These are phyloP conservation scores for Apiospora koreana DNA, from an alignment of 2,329 filamentous ascomycete species.

Conservation along the genomic window DNA sequence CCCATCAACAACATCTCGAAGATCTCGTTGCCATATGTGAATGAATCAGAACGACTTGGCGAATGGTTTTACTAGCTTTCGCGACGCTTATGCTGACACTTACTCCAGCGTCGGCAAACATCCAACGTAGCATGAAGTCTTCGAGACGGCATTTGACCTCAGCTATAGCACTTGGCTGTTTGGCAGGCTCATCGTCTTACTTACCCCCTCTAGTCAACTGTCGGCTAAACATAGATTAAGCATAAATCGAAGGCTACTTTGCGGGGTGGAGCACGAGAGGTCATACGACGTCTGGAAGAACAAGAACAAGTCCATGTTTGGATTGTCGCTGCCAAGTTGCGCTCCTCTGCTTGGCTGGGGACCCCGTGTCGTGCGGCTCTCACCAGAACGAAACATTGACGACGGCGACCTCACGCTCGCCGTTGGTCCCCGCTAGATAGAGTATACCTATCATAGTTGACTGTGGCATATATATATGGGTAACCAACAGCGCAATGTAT, in stretches of 20 bases:
- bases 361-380: not conserved
- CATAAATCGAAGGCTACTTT: not conserved
- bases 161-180: not conserved
- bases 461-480: not conserved
- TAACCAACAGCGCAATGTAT: not conserved
- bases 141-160: not conserved
- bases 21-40: no score
- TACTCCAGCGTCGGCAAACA: no score
- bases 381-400: not conserved
- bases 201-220: not conserved
- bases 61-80: no score
- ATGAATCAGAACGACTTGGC: no score
- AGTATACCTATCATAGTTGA: not conserved
- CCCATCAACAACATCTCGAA: not conserved
- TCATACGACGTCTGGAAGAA: not conserved
- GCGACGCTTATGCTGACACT: no score
- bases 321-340: not conserved
- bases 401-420: not conserved
- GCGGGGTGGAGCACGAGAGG: not conserved
- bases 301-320: not conserved
- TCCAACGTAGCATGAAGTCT: no score
- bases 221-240: not conserved
- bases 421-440: not conserved
- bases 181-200: not conserved
- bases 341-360: not conserved